Evolutionary conservation across 164 flowering plant genomes (phyloP).

Genomic region (Santalum album): DNA sequence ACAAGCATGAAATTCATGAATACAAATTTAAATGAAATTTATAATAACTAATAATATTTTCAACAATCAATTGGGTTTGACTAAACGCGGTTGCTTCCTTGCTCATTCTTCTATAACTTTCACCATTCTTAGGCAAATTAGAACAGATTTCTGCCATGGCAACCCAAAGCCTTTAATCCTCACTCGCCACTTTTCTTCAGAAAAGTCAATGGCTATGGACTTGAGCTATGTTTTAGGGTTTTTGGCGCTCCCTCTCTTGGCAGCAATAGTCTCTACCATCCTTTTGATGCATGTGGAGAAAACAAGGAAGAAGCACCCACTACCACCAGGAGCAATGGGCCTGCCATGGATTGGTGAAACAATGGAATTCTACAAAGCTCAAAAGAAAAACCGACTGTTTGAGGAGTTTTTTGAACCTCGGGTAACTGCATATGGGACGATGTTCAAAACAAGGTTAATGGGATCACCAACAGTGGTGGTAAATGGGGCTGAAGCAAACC

Average conservation of each 20-base stretch:
- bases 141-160: no score
- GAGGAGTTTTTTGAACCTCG: conserved; percentile 59
- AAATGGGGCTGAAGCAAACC: conserved; percentile 57
- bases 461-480: conserved; percentile 66
- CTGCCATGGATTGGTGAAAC: conserved; percentile 80
- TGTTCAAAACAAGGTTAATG: conserved; percentile 69
- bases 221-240: conserved; percentile 2
- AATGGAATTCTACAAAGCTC: conserved; percentile 53
- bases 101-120: no score
- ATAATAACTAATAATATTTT: no score
- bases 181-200: no score
- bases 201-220: conserved; percentile 2
- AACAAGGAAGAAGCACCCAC: conserved; percentile 10
- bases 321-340: conserved; percentile 71
- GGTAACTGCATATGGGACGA: conserved; percentile 31
- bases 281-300: conserved; percentile 5
- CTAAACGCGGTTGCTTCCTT: no score
- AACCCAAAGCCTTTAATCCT: no score
- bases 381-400: conserved; percentile 35
- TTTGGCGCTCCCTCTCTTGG: conserved; percentile 5
- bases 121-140: no score
- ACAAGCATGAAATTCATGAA: no score
- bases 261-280: conserved; percentile 3
- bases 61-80: no score
- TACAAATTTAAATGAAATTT: no score